phyloP scores from a whole-genome alignment of 352 stramenopile species.

The Globisporangium cylindrosporum region DNA sequence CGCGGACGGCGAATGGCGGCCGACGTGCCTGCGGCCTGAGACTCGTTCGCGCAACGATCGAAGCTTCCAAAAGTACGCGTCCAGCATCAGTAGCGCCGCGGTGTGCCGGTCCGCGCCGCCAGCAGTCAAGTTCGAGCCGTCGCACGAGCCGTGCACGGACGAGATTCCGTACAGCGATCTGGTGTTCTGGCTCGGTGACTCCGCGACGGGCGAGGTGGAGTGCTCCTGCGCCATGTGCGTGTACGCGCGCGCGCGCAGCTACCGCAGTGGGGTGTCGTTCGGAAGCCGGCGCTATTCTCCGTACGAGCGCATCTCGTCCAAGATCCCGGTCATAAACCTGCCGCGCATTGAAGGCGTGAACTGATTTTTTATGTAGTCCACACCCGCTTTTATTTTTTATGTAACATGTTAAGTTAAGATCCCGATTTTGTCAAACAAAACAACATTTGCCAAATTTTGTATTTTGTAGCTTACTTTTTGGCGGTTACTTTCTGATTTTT shows the following conservation, averaged over 20 bases:
- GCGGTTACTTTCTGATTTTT: too few relatives aligned
- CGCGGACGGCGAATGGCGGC: constrained; percentile 2
- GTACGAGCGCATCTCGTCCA: constrained; percentile 47
- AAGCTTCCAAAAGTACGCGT: neutral
- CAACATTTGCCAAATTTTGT: neutral
- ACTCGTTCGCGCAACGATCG: neutral
- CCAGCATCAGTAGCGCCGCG: neutral
- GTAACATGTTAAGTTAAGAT: constrained; percentile 9
- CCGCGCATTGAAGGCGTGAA: constrained; percentile 68
- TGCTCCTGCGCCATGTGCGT: constrained; percentile 39
- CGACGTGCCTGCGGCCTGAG: neutral
- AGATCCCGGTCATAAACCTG: constrained; percentile 54
- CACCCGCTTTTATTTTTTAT: neutral
- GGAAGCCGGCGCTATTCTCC: constrained; percentile 25
- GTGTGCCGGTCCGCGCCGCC: neutral
- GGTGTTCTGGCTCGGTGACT: constrained; percentile 58
- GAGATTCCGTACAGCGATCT: constrained; percentile 55
- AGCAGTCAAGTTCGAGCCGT: constrained; percentile 37
- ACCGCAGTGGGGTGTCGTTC: neutral
- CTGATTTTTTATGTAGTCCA: constrained; percentile 17
- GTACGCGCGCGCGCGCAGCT: constrained; percentile 5
- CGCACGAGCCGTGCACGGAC: constrained; percentile 44
- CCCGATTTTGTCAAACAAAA: constrained; percentile 8
- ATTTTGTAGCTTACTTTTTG: neutral
- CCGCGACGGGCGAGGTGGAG: constrained; percentile 41